Evolutionary conservation across 2,329 filamentous ascomycete species (phyloP).

Genomic region (Colletotrichum sojae): DNA sequence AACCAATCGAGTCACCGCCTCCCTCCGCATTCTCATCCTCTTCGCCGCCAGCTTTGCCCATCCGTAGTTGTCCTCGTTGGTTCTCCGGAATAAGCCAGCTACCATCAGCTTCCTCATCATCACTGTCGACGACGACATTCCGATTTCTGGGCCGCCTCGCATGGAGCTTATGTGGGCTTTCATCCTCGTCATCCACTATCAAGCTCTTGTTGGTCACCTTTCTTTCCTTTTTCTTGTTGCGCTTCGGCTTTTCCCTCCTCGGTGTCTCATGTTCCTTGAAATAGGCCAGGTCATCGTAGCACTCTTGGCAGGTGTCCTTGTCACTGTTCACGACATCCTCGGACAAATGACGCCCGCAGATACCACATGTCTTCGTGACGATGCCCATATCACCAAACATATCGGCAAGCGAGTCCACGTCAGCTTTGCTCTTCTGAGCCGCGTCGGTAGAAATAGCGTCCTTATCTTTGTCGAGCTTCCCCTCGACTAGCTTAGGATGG

Average conservation of each 20-base stretch:
- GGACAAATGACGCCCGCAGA: slow-evolving; percentile 81
- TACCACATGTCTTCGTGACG: slow-evolving; percentile 82
- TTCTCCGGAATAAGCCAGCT: slow-evolving; percentile 85
- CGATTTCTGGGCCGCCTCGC: slow-evolving; percentile 62
- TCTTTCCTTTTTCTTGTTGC: slow-evolving; percentile 52
- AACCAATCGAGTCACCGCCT: slow-evolving; percentile 83
- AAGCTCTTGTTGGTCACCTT: slow-evolving; percentile 43
- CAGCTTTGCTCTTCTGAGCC: slow-evolving; percentile 67
- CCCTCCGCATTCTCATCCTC: slow-evolving; percentile 91
- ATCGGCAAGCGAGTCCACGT: slow-evolving; percentile 87
- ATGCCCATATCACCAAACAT: slow-evolving; percentile 89
- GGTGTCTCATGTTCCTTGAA: slow-evolving; percentile 65
- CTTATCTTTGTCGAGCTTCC: slow-evolving; percentile 88
- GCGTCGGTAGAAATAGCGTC: slow-evolving; percentile 78
- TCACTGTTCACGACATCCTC: slow-evolving; percentile 58
- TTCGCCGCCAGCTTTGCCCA: slow-evolving; percentile 86
- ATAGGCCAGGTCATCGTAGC: slow-evolving; percentile 79
- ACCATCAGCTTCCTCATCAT: slow-evolving; percentile 78
- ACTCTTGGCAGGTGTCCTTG: slow-evolving; percentile 78
- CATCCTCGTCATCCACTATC: slow-evolving; percentile 28
- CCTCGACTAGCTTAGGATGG: slow-evolving; percentile 89
- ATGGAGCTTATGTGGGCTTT: slow-evolving; percentile 42
- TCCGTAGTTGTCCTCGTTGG: slow-evolving; percentile 70
- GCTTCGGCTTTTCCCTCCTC: slow-evolving; percentile 56
- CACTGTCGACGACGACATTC: slow-evolving; percentile 75